Percentiles rank a stretch among this genome's conserved stretches.
Evolutionary conservation across 2,329 filamentous ascomycete species (phyloP).

Genomic region (Talaromyces sp.): DNA sequence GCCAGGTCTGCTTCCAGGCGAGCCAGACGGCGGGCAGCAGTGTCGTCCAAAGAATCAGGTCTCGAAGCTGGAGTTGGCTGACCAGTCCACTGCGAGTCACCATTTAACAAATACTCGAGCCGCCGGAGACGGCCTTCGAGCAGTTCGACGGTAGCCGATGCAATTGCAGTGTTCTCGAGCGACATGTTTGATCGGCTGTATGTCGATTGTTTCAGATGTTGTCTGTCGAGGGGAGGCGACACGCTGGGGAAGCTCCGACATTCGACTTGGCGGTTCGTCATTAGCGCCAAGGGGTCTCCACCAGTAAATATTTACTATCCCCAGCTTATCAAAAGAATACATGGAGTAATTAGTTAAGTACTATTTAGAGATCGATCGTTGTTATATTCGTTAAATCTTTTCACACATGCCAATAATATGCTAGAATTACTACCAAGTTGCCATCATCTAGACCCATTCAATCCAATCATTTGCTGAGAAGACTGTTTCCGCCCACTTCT

Average conservation of each 20-base stretch:
- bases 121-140: conserved; percentile 39
- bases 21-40: conserved; percentile 33
- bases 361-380: neutral
- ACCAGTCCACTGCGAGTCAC: conserved; percentile 35
- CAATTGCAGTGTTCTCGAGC: conserved; percentile 28
- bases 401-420: neutral
- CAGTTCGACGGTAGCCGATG: conserved; percentile 36
- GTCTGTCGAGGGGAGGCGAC: neutral
- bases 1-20: conserved; percentile 33
- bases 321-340: no score
- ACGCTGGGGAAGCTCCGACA: neutral
- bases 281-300: neutral
- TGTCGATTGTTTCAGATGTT: neutral
- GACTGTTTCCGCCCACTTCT: conserved; percentile 13
- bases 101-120: conserved; percentile 40
- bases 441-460: neutral
- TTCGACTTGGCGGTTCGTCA: neutral
- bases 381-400: neutral
- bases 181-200: conserved; percentile 19
- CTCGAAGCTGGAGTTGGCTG: conserved; percentile 27
- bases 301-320: neutral
- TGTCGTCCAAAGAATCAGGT: conserved; percentile 31
- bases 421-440: neutral
- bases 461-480: conserved; percentile 1
- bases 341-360: no score